A percentile compares a stretch with the other conserved stretches of the same genome.
Evolutionary conservation across 257 asterid species (phyloP).

Genomic region (Paulownia fortunei): DNA sequence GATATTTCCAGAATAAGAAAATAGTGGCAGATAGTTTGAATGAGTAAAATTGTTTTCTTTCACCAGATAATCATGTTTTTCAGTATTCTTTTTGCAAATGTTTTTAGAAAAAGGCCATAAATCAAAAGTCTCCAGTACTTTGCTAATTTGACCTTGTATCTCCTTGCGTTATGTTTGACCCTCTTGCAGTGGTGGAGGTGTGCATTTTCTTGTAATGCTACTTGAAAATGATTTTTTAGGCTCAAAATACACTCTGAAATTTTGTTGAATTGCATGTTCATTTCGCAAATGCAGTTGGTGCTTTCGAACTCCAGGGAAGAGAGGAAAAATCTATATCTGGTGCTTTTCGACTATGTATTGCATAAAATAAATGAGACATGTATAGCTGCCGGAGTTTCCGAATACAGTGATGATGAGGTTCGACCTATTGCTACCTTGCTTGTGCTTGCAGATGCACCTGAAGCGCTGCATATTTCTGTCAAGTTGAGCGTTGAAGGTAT

Average conservation of each 20-base stretch:
- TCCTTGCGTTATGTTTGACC: slow-evolving; percentile 17
- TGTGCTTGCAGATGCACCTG: slow-evolving; percentile 95
- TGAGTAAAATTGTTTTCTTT: not conserved
- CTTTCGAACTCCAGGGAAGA: slow-evolving; percentile 92
- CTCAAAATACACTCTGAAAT: slow-evolving; percentile 14
- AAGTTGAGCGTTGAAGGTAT: slow-evolving; percentile 95
- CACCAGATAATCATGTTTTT: slow-evolving; percentile 9
- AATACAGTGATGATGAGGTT: slow-evolving; percentile 91
- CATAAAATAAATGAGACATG: slow-evolving; percentile 89
- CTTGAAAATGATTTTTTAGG: slow-evolving; percentile 18
- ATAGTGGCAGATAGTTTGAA: not conserved
- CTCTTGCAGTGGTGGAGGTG: not conserved
- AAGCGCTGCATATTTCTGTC: slow-evolving; percentile 91
- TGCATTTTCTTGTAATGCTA: slow-evolving; percentile 8
- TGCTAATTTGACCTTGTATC: not conserved
- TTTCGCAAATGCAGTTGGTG: slow-evolving; percentile 70
- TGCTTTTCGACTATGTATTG: slow-evolving; percentile 89
- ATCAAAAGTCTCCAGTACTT: slow-evolving; percentile 13
- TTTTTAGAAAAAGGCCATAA: not conserved
- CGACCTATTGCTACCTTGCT: slow-evolving; percentile 96
- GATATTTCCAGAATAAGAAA: not conserved
- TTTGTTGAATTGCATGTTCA: slow-evolving; percentile 31
- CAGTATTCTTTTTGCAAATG: not conserved
- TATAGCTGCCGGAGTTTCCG: slow-evolving; percentile 80
- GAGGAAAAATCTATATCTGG: slow-evolving; percentile 89